Conservation (phyloP, 306 rosid genomes). For the Cucumis hystrix region DNA sequence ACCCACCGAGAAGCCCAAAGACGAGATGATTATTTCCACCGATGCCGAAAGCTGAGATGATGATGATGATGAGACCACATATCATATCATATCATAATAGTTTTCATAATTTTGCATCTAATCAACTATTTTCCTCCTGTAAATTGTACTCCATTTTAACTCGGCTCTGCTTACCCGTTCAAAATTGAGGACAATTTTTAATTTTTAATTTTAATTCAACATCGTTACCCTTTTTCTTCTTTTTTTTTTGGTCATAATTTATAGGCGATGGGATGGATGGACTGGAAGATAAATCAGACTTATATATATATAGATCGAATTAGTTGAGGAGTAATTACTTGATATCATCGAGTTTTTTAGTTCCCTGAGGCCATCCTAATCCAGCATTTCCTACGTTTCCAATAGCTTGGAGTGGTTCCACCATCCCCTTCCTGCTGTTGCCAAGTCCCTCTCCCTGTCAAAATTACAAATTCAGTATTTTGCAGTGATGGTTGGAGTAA, state of each 20-base stretch:
- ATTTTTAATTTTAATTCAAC: background rate
- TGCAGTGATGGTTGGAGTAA: too few relatives aligned
- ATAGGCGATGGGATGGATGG: too few relatives aligned
- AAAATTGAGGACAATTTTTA: background rate
- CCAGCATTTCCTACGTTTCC: conserved; percentile 71
- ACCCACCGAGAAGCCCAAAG: conserved; percentile 2
- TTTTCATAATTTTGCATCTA: conserved; percentile 8
- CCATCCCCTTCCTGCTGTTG: conserved; percentile 46
- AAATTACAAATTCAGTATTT: background rate
- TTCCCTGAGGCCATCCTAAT: conserved; percentile 54
- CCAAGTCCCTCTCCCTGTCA: conserved; percentile 85
- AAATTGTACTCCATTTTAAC: background rate
- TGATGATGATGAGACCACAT: background rate
- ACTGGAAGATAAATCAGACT: too few relatives aligned
- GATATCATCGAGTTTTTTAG: background rate
- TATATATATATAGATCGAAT: too few relatives aligned
- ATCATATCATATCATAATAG: background rate
- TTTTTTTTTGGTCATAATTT: background rate
- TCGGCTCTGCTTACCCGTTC: background rate
- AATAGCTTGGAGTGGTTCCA: conserved; percentile 55
- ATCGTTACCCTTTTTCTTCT: background rate
- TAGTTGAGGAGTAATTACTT: background rate
- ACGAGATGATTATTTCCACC: conserved; percentile 16
- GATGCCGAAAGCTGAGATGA: conserved; percentile 27
- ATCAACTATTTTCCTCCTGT: background rate